Conservation (phyloP, 2,329 filamentous ascomycete species). For the Pseudocercospora ulei region DNA sequence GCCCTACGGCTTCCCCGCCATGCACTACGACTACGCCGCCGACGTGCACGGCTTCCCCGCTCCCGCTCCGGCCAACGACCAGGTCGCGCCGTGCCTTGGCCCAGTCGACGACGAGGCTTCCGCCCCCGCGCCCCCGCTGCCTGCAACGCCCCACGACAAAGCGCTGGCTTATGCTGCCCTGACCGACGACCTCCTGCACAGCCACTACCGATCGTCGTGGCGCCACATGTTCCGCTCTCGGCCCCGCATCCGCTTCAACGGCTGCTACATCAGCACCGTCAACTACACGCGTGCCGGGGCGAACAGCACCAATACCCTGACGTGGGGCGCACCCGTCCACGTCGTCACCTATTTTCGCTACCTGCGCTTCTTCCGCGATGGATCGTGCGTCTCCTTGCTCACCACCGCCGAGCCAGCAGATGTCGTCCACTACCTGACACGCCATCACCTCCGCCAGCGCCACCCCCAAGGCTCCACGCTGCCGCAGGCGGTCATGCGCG, state of each 20-base stretch:
- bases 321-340: slow-evolving; percentile 75
- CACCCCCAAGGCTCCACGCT: slow-evolving; percentile 36
- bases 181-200: slow-evolving; percentile 27
- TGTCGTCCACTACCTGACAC: slow-evolving; percentile 73
- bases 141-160: slow-evolving; percentile 22
- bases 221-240: slow-evolving; percentile 67
- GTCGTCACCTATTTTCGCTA: slow-evolving; percentile 98
- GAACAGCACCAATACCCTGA: slow-evolving; percentile 56
- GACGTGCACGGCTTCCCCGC: slow-evolving; percentile 44
- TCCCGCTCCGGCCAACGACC: slow-evolving; percentile 28
- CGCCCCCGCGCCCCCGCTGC: slow-evolving; percentile 12
- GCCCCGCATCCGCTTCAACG: slow-evolving; percentile 85
- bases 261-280: slow-evolving; percentile 90
- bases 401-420: slow-evolving; percentile 74
- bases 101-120: slow-evolving; percentile 18
- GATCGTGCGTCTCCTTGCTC: slow-evolving; percentile 68
- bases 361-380: slow-evolving; percentile 86
- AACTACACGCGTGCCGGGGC: slow-evolving; percentile 85
- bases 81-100: slow-evolving; percentile 24
- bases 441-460: slow-evolving; percentile 51
- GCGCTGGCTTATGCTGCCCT: slow-evolving; percentile 22
- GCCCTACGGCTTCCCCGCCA: slow-evolving; percentile 57
- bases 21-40: slow-evolving; percentile 70
- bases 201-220: slow-evolving; percentile 34
- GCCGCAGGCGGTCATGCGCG: slow-evolving; percentile 53